Percentiles rank a stretch among this genome's conserved stretches.
Conservation (phyloP, 2,329 filamentous ascomycete genomes). For the Beauveria sp. region DNA sequence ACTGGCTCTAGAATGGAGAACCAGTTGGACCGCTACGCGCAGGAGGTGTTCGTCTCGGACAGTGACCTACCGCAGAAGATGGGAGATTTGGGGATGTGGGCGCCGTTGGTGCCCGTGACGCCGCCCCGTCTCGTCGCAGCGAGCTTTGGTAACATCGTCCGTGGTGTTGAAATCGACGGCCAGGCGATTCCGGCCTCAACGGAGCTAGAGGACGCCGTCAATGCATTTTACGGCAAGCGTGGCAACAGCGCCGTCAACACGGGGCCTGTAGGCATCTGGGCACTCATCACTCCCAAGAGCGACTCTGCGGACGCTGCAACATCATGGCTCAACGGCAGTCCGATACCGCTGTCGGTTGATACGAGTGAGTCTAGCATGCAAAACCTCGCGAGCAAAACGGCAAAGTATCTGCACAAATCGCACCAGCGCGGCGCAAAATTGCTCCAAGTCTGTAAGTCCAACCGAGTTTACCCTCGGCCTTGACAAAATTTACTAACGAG, state of each 20-base stretch:
- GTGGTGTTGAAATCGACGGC: constrained; percentile 46
- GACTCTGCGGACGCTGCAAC: constrained; percentile 10
- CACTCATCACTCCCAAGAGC: constrained; percentile 50
- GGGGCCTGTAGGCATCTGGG: constrained; percentile 60
- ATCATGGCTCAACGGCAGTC: constrained; percentile 11
- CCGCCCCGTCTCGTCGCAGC: constrained; percentile 52
- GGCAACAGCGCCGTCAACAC: constrained; percentile 18
- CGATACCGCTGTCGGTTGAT: constrained; percentile 1
- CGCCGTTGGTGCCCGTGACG: constrained; percentile 56
- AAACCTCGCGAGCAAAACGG: constrained; percentile 18
- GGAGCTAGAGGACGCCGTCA: constrained; percentile 62
- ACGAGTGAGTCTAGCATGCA: constrained; percentile 12
- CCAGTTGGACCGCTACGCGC: constrained; percentile 30
- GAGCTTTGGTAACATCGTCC: constrained; percentile 72
- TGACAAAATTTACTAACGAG: constrained; percentile 16
- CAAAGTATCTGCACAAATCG: constrained; percentile 24
- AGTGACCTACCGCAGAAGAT: constrained; percentile 16
- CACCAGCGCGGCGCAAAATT: constrained; percentile 36
- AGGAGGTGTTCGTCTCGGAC: constrained; percentile 25
- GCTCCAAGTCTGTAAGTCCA: constrained; percentile 35
- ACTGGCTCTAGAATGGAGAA: constrained; percentile 17
- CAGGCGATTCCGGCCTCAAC: constrained; percentile 54
- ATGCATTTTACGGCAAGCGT: constrained; percentile 42
- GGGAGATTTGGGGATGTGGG: constrained; percentile 22
- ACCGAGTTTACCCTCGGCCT: not conserved